These are phyloP conservation scores for Suaeda aralocaspica DNA, from an alignment of 148 eudicot species.

Conservation along the genomic window DNA sequence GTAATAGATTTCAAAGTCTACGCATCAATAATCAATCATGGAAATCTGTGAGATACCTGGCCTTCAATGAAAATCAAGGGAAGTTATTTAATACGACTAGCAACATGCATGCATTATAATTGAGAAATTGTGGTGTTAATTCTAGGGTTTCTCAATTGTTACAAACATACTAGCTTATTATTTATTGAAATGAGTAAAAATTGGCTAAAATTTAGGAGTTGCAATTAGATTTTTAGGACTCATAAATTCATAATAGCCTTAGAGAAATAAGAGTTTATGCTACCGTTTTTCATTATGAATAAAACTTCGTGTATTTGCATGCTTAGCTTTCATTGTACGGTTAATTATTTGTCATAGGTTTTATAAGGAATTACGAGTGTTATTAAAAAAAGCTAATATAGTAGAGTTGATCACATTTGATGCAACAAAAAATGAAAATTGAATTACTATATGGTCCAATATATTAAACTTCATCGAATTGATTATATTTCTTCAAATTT, in stretches of 20 bases:
- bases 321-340: background rate
- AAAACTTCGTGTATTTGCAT: background rate
- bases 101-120: background rate
- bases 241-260: no score
- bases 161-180: constrained; percentile 24
- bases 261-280: no score
- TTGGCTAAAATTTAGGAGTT: background rate
- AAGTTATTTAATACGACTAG: background rate
- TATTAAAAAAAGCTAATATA: no score
- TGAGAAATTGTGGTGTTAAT: constrained; percentile 10
- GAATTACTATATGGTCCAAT: no score
- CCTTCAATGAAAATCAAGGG: background rate
- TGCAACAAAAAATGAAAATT: no score
- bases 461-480: no score
- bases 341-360: no score
- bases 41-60: constrained; percentile 14
- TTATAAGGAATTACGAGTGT: no score
- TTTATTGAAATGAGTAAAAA: background rate
- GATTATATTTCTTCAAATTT: no score
- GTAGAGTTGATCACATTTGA: no score
- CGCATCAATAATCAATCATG: background rate
- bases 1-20: background rate
- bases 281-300: no score
- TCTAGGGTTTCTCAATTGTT: constrained; percentile 23
- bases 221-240: no score